Evolutionary conservation across 768 basidiomycete species (phyloP).

Genomic region (Paxillus rubicundulus): DNA sequence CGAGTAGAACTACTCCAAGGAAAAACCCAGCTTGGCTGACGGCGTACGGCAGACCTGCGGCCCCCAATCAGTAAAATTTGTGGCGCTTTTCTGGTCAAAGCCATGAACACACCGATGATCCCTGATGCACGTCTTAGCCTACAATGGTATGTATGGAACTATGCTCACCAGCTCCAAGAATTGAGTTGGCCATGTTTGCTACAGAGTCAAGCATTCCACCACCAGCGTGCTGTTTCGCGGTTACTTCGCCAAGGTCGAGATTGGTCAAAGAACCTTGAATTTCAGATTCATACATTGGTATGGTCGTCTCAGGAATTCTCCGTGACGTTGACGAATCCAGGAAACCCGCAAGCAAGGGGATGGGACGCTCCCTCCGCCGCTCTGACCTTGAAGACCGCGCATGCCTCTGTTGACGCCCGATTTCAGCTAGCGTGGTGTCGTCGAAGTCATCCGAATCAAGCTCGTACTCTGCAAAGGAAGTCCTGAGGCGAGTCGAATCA

Average conservation of each 20-base stretch:
- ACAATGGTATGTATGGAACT: slow-evolving; percentile 4
- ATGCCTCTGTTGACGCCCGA: slow-evolving; percentile 25
- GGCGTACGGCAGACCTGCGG: slow-evolving; percentile 86
- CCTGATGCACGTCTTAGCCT: slow-evolving; percentile 39
- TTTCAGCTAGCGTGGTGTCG: slow-evolving; percentile 38
- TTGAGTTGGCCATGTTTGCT: slow-evolving; percentile 95
- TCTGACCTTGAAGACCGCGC: slow-evolving; percentile 28
- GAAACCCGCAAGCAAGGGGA: slow-evolving; percentile 79
- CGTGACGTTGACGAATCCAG: slow-evolving; percentile 61
- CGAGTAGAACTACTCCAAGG: slow-evolving; percentile 77
- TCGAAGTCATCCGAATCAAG: slow-evolving; percentile 83
- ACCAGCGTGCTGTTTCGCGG: slow-evolving; percentile 61
- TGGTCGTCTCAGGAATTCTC: slow-evolving; percentile 54
- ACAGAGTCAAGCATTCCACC: slow-evolving; percentile 78
- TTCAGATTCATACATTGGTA: slow-evolving; percentile 43
- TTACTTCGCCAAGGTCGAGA: slow-evolving; percentile 66
- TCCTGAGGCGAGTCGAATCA: slow-evolving; percentile 8
- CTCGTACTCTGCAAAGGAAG: slow-evolving; percentile 62
- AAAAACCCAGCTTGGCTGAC: slow-evolving; percentile 93
- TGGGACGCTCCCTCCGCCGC: slow-evolving; percentile 49
- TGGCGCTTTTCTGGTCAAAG: background rate
- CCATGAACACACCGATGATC: slow-evolving; percentile 59
- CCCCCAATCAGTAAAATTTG: slow-evolving; percentile 4
- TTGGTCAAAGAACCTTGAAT: slow-evolving; percentile 27
- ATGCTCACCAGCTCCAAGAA: slow-evolving; percentile 80